phyloP scores from a whole-genome alignment of 116 monocot species.

The Trichopus zeylanicus region DNA sequence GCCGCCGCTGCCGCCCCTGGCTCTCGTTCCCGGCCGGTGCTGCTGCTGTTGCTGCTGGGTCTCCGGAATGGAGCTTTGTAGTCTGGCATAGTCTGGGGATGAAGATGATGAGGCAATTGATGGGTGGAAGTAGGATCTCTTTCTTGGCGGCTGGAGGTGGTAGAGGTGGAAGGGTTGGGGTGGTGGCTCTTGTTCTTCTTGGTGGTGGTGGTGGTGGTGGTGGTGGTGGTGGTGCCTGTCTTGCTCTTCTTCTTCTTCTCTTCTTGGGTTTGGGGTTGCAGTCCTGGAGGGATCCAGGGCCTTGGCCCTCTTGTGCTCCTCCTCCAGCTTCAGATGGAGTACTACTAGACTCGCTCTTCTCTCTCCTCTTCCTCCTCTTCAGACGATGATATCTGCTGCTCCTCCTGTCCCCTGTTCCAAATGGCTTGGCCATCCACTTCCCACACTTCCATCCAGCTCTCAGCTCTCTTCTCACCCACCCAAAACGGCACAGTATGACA shows the following conservation, averaged over 20 bases:
- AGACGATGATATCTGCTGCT: constrained; percentile 2
- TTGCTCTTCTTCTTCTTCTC: background rate
- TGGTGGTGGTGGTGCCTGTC: background rate
- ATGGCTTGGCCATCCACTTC: constrained; percentile 12
- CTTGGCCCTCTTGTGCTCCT: background rate
- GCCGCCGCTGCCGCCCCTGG: constrained; percentile 1
- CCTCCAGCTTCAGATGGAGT: too few species aligned
- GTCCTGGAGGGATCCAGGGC: background rate
- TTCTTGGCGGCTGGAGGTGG: constrained; percentile 3
- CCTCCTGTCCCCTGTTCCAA: constrained; percentile 2
- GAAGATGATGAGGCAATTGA: too few species aligned
- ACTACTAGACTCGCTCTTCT: too few species aligned
- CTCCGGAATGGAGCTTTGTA: too few species aligned
- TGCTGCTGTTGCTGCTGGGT: too few species aligned
- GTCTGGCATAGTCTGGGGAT: too few species aligned
- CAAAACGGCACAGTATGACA: too few species aligned
- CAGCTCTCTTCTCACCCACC: too few species aligned
- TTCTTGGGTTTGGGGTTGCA: background rate
- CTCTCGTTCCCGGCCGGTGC: background rate
- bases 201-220: background rate
- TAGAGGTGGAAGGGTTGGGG: too few species aligned
- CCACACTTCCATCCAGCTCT: constrained; percentile 12
- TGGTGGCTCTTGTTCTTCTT: too few species aligned
- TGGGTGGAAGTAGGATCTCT: too few species aligned
- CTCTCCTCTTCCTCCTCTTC: background rate